phyloP scores from a whole-genome alignment of 352 stramenopile genomes.

The Phytophthora pisi region DNA sequence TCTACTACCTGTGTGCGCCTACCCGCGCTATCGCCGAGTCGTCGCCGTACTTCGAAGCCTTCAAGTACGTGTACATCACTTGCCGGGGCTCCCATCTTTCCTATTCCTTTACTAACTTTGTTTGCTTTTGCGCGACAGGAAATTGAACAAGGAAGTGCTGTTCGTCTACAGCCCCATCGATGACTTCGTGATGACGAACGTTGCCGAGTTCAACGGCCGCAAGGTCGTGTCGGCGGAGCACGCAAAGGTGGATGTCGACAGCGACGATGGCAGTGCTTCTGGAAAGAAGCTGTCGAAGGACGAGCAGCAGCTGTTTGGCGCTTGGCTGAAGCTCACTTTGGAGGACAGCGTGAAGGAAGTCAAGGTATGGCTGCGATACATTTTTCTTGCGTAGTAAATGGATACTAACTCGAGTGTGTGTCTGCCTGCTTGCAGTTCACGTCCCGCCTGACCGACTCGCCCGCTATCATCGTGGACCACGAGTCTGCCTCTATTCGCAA shows the following conservation, averaged over 20 bases:
- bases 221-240: conserved; percentile 97
- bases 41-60: conserved; percentile 99
- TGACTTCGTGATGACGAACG: conserved; percentile 99
- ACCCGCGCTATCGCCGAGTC: conserved; percentile 94
- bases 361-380: conserved; percentile 43
- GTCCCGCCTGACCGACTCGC: conserved; percentile 94
- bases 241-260: conserved; percentile 93
- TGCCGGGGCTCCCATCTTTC: too few species aligned
- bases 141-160: conserved; percentile 95
- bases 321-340: conserved; percentile 93
- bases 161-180: conserved; percentile 99
- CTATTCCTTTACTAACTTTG: background rate
- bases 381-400: background rate
- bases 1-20: conserved; percentile 99
- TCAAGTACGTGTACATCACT: conserved; percentile 86
- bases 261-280: conserved; percentile 48
- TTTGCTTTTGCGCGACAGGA: conserved; percentile 41
- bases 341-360: conserved; percentile 91
- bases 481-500: conserved; percentile 97
- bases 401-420: conserved; percentile 1
- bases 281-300: conserved; percentile 81
- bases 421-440: conserved; percentile 56
- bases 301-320: conserved; percentile 90
- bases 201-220: conserved; percentile 96
- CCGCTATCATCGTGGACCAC: conserved; percentile 99